Percentiles rank a stretch among this genome's conserved stretches.
These are phyloP conservation scores for Camellia sinensis DNA, from an alignment of 148 eudicot genomes.

Conservation along the genomic window DNA sequence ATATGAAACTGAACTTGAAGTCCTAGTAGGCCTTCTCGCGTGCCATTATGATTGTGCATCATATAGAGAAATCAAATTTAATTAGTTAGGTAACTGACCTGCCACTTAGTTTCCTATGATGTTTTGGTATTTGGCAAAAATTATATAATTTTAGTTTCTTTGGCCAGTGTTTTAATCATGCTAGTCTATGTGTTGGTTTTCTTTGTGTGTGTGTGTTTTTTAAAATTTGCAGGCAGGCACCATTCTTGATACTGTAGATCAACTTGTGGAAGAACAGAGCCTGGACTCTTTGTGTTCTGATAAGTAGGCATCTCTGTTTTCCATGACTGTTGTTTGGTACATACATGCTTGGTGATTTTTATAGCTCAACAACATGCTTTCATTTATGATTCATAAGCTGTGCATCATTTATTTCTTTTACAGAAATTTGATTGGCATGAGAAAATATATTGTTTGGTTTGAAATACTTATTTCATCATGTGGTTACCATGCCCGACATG, in stretches of 20 bases:
- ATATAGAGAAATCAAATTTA: background rate
- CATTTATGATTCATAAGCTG: background rate
- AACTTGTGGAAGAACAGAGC: slow-evolving; percentile 68
- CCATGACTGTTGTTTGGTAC: background rate
- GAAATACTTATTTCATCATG: slow-evolving; percentile 1
- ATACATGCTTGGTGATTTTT: background rate
- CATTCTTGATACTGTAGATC: slow-evolving; percentile 59
- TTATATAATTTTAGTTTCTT: background rate
- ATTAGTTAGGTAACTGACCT: background rate
- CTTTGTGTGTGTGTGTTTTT: background rate
- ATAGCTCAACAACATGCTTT: background rate
- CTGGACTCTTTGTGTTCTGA: slow-evolving; percentile 56
- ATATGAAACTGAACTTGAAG: background rate
- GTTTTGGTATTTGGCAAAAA: background rate
- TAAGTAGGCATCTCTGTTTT: slow-evolving; percentile 38
- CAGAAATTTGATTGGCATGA: background rate
- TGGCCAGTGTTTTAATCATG: background rate
- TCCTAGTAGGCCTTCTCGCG: no score
- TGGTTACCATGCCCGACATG: no score
- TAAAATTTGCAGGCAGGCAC: slow-evolving; percentile 45
- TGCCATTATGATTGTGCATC: slow-evolving; percentile 9
- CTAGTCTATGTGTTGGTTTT: background rate
- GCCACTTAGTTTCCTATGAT: background rate
- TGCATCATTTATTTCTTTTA: background rate
- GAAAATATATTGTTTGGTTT: background rate